Evolutionary conservation across 257 asterid genomes (phyloP).

Genomic region (Eucommia ulmoides): DNA sequence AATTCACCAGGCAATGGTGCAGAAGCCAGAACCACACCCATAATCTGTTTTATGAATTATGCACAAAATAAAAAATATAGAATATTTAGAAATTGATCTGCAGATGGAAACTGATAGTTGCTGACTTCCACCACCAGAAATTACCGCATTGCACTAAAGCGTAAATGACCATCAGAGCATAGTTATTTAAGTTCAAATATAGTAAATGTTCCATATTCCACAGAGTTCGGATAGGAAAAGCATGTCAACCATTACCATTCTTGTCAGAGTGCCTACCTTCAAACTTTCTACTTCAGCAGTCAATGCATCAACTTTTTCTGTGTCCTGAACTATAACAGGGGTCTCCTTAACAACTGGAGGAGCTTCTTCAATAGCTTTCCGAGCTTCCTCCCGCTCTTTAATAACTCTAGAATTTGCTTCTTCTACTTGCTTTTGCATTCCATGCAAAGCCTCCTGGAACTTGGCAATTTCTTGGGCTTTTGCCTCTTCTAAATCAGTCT

Average conservation of each 20-base stretch:
- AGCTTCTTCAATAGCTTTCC: slow-evolving; percentile 90
- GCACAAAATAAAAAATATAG: too few relatives aligned
- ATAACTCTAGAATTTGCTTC: slow-evolving; percentile 79
- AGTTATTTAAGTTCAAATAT: background rate
- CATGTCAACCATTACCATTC: background rate
- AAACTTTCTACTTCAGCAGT: slow-evolving; percentile 66
- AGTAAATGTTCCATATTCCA: background rate
- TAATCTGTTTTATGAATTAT: too few relatives aligned
- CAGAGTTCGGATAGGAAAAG: background rate
- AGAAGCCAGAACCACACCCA: too few relatives aligned
- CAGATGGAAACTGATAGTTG: background rate
- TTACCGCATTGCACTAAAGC: background rate
- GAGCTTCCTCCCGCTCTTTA: slow-evolving; percentile 85
- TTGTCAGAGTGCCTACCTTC: slow-evolving; percentile 38
- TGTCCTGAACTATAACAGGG: slow-evolving; percentile 88
- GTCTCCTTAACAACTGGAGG: slow-evolving; percentile 97
- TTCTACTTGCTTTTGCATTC: slow-evolving; percentile 72
- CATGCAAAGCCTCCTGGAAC: slow-evolving; percentile 71
- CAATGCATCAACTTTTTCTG: slow-evolving; percentile 70
- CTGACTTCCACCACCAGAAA: background rate
- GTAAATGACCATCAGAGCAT: background rate
- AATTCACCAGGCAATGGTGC: too few relatives aligned
- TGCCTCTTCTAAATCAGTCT: slow-evolving; percentile 94
- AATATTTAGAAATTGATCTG: too few relatives aligned
- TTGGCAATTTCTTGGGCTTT: slow-evolving; percentile 80